These are phyloP conservation scores for Candida xyloterini DNA, from an alignment of 805 yeast genomes.

Conservation along the genomic window DNA sequence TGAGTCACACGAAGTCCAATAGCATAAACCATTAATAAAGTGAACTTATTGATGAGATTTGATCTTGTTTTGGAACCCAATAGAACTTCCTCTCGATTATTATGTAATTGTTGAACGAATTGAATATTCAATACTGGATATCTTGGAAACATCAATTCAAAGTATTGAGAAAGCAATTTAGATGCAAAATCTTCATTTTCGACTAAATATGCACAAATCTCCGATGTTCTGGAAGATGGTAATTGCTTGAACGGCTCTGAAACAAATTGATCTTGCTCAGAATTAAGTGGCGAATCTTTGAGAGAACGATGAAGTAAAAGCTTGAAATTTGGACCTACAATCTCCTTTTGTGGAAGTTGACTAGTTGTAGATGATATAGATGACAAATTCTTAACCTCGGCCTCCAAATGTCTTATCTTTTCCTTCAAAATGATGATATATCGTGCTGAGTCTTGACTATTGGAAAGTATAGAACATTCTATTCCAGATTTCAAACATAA, in stretches of 20 bases:
- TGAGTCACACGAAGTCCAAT: conserved; percentile 17
- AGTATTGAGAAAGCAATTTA: conserved; percentile 11
- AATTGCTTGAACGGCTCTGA: neutral
- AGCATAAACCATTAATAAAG: conserved; percentile 20
- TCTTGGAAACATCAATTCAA: conserved; percentile 16
- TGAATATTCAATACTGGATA: conserved; percentile 17
- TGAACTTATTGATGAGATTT: conserved; percentile 12
- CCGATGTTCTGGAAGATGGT: neutral
- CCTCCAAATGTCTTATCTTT: conserved; percentile 17
- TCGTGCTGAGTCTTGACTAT: conserved; percentile 11
- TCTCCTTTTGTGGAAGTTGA: neutral
- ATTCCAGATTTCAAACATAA: conserved; percentile 13
- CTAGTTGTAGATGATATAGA: neutral
- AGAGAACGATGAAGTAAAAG: conserved; percentile 15
- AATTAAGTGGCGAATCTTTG: conserved; percentile 12
- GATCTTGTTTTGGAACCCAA: conserved; percentile 2
- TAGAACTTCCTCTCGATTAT: conserved; percentile 12
- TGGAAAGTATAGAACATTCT: conserved; percentile 17
- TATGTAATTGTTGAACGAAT: conserved; percentile 12
- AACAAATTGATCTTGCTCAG: conserved; percentile 7
- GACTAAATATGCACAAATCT: conserved; percentile 11
- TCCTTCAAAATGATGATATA: conserved; percentile 18
- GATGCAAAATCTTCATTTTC: conserved; percentile 13
- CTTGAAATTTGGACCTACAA: conserved; percentile 11
- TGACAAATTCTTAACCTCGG: neutral